Percentiles rank a stretch among this genome's conserved stretches.
phyloP scores from a whole-genome alignment of 306 rosid genomes.

The Fragaria nilgerrensis region DNA sequence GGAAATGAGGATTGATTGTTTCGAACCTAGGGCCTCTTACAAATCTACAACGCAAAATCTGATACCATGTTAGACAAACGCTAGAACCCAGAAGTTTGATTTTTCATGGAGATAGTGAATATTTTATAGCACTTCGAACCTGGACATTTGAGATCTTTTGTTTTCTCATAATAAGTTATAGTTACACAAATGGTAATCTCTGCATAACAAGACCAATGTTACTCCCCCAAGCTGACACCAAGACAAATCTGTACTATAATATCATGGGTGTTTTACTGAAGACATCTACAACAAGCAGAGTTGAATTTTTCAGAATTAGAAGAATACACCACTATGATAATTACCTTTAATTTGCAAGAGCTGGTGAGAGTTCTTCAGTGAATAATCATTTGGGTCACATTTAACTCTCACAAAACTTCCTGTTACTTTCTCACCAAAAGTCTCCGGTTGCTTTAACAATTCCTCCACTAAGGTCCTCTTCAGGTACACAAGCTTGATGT shows the following conservation, averaged over 20 bases:
- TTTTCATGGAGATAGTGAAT: not conserved
- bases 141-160: not conserved
- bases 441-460: constrained; percentile 48
- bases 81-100: not conserved
- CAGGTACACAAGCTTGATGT: constrained; percentile 66
- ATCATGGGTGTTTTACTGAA: not conserved
- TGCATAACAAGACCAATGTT: not conserved
- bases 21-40: not conserved
- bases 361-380: constrained; percentile 58
- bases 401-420: constrained; percentile 72
- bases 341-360: constrained; percentile 71
- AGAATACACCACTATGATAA: constrained; percentile 2
- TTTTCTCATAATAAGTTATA: not conserved
- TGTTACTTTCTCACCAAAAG: constrained; percentile 51
- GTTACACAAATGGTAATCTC: not conserved
- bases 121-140: not conserved
- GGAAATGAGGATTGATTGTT: not conserved
- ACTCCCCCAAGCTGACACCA: not conserved
- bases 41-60: not conserved
- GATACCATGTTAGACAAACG: not conserved
- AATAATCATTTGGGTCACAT: constrained; percentile 61
- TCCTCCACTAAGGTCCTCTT: constrained; percentile 68
- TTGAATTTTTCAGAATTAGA: not conserved
- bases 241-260: not conserved
- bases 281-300: constrained; percentile 3